Base-by-base conservation (phyloP, 1,139 yeast species). In the Candida tetrigidarum region DNA sequence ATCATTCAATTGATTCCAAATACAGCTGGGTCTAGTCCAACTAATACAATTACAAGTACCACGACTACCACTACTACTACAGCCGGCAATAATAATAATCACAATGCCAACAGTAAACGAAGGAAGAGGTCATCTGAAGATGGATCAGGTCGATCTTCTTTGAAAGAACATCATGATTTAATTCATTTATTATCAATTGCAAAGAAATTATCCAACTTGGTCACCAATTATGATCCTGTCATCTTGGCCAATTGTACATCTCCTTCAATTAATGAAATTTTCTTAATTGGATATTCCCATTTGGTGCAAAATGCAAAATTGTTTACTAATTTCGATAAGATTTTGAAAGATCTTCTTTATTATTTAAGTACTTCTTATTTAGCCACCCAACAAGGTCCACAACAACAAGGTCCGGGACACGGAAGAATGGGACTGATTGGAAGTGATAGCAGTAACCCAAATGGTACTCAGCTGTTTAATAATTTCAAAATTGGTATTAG, bases 161-260 rank as follows among this genome's bases (percentile, higher is more conserved):
- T 48, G 29, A 35, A 45, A 18, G 45, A 41, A n/a, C 58, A 55
- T 46, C 63, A 59, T 43, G 69, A 67, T 41, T 51, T 66, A 28
- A 60, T 68, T 22, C 68, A 66, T 47, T 51, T 71, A 5, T 57
- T 69, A n/a, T 64, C 70, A 9, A 60, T 69, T n/a, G 58, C 68
- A n/a, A 60, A 67, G 33, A 64, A 64, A 37, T 52, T 70, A 15
- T 64, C 66, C 36, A 44, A 54, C 14, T 48, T 64, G 5, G 27
- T 37, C 43, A 20, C 18, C 14, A 12, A 35, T 43, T 9, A 49
- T 65, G 14, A 48, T 46, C 6, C 48, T 44, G 8, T 53, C 43
- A 67, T 60, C 37, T 30, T 47, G 4, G 51, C 51, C 9, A 49
- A 27, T 27, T 32, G 36, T 19, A 32, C 25, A 5, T 32, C 36